Conservation (phyloP, 2,329 filamentous ascomycete genomes). For the Orbilia blumenaviensis region DNA sequence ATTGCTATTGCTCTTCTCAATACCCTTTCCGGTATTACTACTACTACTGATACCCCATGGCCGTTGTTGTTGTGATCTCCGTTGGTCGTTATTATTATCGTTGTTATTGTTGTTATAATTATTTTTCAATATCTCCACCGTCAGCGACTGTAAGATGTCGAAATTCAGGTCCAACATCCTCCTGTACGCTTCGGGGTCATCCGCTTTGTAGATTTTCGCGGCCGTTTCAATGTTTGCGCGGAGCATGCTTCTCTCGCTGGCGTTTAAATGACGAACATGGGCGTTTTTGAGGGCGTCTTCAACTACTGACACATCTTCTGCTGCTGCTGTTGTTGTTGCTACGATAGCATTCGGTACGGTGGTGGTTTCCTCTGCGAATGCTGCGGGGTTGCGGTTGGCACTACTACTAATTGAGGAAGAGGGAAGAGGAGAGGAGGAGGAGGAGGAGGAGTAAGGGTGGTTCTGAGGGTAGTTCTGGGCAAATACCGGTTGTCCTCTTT, state of each 20-base stretch:
- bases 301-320: constrained; percentile 18
- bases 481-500: constrained; percentile 54
- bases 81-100: not conserved
- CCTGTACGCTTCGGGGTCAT: constrained; percentile 27
- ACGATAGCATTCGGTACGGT: constrained; percentile 12
- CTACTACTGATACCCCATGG: not conserved
- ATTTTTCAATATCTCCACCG: constrained; percentile 33
- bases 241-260: constrained; percentile 34
- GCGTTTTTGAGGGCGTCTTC: constrained; percentile 30
- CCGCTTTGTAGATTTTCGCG: constrained; percentile 6
- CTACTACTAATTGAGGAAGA: constrained; percentile 24
- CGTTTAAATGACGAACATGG: constrained; percentile 26
- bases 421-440: not conserved
- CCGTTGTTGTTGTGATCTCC: not conserved
- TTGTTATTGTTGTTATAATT: not conserved
- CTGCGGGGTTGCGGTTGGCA: constrained; percentile 26
- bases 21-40: too few species aligned
- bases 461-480: constrained; percentile 49
- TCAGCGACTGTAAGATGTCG: constrained; percentile 39
- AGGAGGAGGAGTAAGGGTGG: constrained; percentile 8
- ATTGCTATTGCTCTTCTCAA: not conserved
- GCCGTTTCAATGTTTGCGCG: constrained; percentile 19
- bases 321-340: not conserved
- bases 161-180: constrained; percentile 46
- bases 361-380: constrained; percentile 31